Evolutionary conservation across 441 rosid genomes (phyloP).

Genomic region (Isatis lusitanica): DNA sequence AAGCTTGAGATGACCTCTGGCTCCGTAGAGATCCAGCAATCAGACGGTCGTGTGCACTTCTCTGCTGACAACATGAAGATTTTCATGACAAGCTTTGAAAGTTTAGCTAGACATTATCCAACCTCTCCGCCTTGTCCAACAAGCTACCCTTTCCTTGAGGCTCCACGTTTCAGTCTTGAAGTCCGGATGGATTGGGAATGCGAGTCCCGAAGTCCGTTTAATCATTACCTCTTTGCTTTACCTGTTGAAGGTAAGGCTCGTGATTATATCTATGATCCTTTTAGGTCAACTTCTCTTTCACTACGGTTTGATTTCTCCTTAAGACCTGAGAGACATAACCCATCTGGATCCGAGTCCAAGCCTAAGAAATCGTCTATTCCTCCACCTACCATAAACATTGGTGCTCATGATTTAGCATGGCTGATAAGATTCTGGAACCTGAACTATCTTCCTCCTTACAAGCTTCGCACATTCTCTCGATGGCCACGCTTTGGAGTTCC

Average conservation of each 20-base stretch:
- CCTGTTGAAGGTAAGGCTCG: conserved; percentile 84
- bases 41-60: conserved; percentile 76
- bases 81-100: conserved; percentile 81
- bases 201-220: conserved; percentile 78
- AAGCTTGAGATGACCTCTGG: conserved; percentile 65
- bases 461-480: conserved; percentile 82
- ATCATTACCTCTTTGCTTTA: conserved; percentile 89
- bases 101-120: conserved; percentile 63
- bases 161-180: conserved; percentile 79
- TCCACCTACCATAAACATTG: conserved; percentile 68
- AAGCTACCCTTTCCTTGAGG: conserved; percentile 65
- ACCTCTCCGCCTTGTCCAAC: conserved; percentile 54
- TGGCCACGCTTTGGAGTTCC: conserved; percentile 97
- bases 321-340: conserved; percentile 58
- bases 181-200: conserved; percentile 95
- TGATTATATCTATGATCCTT: conserved; percentile 83
- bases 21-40: conserved; percentile 75
- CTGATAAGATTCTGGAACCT: conserved; percentile 72
- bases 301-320: conserved; percentile 81
- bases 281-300: conserved; percentile 93
- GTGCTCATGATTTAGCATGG: conserved; percentile 98
- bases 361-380: conserved; percentile 42
- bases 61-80: conserved; percentile 77
- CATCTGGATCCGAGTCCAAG: conserved; percentile 46
- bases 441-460: conserved; percentile 92